phyloP scores from a whole-genome alignment of 2,329 filamentous ascomycete genomes.

The Penicillium crustosum region DNA sequence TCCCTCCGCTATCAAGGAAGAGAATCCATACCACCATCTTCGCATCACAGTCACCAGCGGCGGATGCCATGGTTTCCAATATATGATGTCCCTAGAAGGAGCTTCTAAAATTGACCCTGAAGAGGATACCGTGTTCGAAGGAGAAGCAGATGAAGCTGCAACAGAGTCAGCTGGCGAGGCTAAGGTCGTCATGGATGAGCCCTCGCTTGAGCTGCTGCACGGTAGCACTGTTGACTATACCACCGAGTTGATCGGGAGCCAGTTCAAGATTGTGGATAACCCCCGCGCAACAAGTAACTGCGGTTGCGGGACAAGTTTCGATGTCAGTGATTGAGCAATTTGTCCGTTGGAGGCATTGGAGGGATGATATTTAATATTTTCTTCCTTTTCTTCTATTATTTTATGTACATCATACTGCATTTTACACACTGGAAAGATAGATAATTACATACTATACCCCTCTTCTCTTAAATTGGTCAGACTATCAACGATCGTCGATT shows the following conservation, averaged over 20 bases:
- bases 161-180: conserved; percentile 53
- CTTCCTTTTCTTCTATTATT: conserved; percentile 6
- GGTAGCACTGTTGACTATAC: conserved; percentile 97
- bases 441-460: conserved; percentile 30
- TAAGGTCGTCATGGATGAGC: conserved; percentile 86
- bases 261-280: conserved; percentile 97
- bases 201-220: conserved; percentile 82
- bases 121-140: conserved; percentile 87
- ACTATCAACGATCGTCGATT: background rate
- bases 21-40: conserved; percentile 79
- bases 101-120: conserved; percentile 59
- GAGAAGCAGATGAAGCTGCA: conserved; percentile 43
- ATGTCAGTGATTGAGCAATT: conserved; percentile 66
- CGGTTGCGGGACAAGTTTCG: conserved; percentile 96
- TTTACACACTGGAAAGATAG: conserved; percentile 19
- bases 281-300: conserved; percentile 89
- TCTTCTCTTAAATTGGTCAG: conserved; percentile 10
- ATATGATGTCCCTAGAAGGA: conserved; percentile 79
- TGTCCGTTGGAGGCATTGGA: background rate
- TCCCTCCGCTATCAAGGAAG: conserved; percentile 36
- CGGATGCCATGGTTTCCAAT: conserved; percentile 97
- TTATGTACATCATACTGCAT: conserved; percentile 21
- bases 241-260: conserved; percentile 88
- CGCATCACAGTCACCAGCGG: conserved; percentile 89
- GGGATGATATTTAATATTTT: background rate